A percentile compares a stretch with the other conserved stretches of the same genome.
Conservation (phyloP, 2,329 filamentous ascomycete genomes). For the Fusarium oligoseptatum region DNA sequence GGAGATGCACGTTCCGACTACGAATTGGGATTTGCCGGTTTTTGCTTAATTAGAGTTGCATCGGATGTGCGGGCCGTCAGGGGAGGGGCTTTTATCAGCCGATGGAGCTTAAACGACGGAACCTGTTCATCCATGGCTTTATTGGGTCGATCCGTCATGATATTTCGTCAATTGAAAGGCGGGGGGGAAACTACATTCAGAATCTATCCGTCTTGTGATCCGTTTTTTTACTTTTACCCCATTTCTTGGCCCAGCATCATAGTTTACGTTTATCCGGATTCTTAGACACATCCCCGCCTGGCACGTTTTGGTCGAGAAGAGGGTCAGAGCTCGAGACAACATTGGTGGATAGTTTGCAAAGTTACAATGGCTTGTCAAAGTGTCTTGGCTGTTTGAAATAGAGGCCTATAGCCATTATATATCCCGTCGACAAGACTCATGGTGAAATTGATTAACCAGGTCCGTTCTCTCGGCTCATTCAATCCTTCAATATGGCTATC, state of each 20-base stretch:
- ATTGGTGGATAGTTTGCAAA: neutral
- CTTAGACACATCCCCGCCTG: neutral
- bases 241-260: neutral
- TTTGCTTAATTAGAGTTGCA: neutral
- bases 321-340: neutral
- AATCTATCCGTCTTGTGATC: neutral
- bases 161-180: neutral
- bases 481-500: slow-evolving; percentile 4
- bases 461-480: neutral
- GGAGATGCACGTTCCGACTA: neutral
- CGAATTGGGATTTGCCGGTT: neutral
- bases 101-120: slow-evolving; percentile 1
- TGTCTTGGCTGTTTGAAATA: neutral
- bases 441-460: neutral
- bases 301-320: neutral
- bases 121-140: slow-evolving; percentile 12
- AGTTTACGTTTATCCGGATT: neutral
- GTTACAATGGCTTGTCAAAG: neutral
- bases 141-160: neutral
- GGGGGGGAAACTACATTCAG: neutral
- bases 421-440: neutral
- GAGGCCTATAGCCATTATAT: neutral
- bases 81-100: neutral
- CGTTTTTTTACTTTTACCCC: neutral
- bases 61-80: neutral